Conservation (phyloP, 306 rosid species). For the Prunus padus region DNA sequence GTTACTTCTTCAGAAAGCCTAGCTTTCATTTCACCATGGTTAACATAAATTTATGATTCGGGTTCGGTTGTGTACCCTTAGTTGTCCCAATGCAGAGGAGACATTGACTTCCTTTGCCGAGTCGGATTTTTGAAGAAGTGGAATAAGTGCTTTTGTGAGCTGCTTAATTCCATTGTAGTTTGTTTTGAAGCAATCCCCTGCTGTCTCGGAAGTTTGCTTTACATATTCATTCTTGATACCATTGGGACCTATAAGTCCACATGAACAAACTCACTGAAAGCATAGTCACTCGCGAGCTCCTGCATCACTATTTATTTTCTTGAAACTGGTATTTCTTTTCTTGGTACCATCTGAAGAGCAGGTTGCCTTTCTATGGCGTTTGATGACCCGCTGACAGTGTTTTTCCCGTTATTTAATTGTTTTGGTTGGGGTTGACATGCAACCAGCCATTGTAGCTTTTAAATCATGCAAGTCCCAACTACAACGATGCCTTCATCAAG, state of each 20-base stretch:
- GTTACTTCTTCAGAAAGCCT: too few species aligned
- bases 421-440: too few species aligned
- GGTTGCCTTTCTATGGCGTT: conserved; percentile 30
- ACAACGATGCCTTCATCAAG: too few species aligned
- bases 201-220: conserved; percentile 25
- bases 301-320: too few species aligned
- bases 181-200: conserved; percentile 32
- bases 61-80: conserved; percentile 37
- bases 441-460: too few species aligned
- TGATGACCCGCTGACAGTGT: conserved; percentile 24
- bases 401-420: background rate
- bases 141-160: conserved; percentile 30
- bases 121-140: conserved; percentile 45
- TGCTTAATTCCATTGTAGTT: conserved; percentile 47
- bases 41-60: too few species aligned
- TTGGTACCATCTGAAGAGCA: conserved; percentile 36
- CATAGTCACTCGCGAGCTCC: too few species aligned
- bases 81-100: conserved; percentile 30
- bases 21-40: too few species aligned
- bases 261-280: too few species aligned
- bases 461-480: too few species aligned
- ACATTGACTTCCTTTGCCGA: conserved; percentile 47
- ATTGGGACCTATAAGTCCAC: too few species aligned
- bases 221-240: conserved; percentile 11
- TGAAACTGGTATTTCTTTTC: conserved; percentile 31